Conservation (phyloP, 805 yeast species). For the Cyberlindnera mrakii region DNA sequence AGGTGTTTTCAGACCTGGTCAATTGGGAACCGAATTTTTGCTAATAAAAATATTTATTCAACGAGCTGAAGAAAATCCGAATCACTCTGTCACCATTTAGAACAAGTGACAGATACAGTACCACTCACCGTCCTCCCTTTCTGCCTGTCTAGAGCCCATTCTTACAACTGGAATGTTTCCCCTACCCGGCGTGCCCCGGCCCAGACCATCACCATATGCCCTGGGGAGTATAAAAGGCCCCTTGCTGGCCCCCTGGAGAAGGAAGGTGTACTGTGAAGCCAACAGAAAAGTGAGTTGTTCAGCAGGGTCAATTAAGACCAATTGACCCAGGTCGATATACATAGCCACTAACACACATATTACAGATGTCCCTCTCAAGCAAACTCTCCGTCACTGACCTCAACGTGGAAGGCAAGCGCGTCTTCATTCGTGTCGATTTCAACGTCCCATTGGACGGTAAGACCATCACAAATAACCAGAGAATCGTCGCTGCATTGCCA, state of each 20-base stretch:
- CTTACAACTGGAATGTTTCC: neutral
- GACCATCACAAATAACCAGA: conserved; percentile 97
- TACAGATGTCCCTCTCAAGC: conserved; percentile 80
- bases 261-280: neutral
- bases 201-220: neutral
- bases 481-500: conserved; percentile 99
- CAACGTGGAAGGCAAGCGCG: conserved; percentile 84
- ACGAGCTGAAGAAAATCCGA: neutral
- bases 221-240: neutral
- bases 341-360: neutral
- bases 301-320: neutral
- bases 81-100: neutral
- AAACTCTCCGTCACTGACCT: conserved; percentile 92
- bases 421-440: conserved; percentile 97
- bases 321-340: neutral
- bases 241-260: neutral
- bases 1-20: too few species aligned
- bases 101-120: too few species aligned
- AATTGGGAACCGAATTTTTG: too few species aligned
- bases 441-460: conserved; percentile 93
- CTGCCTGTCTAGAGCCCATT: too few species aligned
- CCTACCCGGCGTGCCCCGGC: conserved; percentile 3
- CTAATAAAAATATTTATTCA: neutral
- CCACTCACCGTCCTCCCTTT: too few species aligned
- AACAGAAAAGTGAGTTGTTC: neutral